Evolutionary conservation across 2,329 filamentous ascomycete species (phyloP).

Genomic region (Corinectria fuckeliana): DNA sequence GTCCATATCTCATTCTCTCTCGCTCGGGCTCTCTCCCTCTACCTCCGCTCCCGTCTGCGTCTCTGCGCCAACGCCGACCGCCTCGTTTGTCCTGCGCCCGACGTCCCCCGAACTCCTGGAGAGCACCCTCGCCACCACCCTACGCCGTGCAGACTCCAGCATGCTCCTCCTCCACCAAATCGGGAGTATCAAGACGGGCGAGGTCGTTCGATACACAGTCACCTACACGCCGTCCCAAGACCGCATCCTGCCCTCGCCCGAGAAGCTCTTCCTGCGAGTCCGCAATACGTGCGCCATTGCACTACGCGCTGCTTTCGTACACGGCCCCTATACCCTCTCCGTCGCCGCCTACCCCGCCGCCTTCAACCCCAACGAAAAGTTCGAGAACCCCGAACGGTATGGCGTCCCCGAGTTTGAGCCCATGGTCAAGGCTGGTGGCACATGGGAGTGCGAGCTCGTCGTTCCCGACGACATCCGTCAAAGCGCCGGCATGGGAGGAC

Average conservation of each 20-base stretch:
- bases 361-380: conserved; percentile 84
- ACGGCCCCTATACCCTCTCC: conserved; percentile 92
- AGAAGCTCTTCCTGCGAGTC: conserved; percentile 82
- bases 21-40: conserved; percentile 1
- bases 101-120: conserved; percentile 5
- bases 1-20: conserved; percentile 6
- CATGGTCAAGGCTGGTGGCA: conserved; percentile 91
- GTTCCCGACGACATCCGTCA: conserved; percentile 81
- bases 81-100: conserved; percentile 9
- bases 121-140: conserved; percentile 14
- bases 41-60: conserved; percentile 8
- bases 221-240: conserved; percentile 91
- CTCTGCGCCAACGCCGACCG: conserved; percentile 10
- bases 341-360: conserved; percentile 83
- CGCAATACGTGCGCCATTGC: conserved; percentile 92
- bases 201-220: conserved; percentile 89
- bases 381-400: conserved; percentile 71
- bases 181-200: conserved; percentile 91
- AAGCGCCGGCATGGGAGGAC: conserved; percentile 58
- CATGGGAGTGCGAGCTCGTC: conserved; percentile 79
- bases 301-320: conserved; percentile 91
- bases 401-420: conserved; percentile 92
- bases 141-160: conserved; percentile 23
- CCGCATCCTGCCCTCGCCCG: conserved; percentile 85
- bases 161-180: conserved; percentile 94